Conservation (phyloP, 495 filamentous ascomycete genomes). For the Aspergillus cristatus region DNA sequence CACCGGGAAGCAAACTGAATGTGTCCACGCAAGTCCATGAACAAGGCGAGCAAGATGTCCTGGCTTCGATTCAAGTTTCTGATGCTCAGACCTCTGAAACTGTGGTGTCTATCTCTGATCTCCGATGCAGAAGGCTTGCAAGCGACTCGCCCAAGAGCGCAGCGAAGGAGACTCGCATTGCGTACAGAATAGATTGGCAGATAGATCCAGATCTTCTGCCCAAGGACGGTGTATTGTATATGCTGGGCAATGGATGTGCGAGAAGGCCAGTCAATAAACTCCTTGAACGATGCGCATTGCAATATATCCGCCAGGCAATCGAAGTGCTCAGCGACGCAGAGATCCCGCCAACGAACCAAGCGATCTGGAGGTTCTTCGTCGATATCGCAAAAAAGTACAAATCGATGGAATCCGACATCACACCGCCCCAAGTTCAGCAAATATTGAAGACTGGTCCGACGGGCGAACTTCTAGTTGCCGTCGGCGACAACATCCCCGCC, state of each 20-base stretch:
- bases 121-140: slow-evolving; percentile 11
- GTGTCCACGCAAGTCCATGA: slow-evolving; percentile 8
- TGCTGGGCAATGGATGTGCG: no score
- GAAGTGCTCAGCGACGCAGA: background rate
- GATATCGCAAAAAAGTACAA: background rate
- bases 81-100: background rate
- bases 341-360: background rate
- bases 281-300: background rate
- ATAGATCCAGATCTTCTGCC: slow-evolving; percentile 10
- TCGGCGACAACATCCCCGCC: slow-evolving; percentile 4
- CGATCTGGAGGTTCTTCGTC: background rate
- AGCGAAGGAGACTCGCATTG: slow-evolving; percentile 3
- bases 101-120: slow-evolving; percentile 9
- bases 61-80: slow-evolving; percentile 8
- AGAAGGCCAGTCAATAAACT: no score
- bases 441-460: background rate
- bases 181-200: slow-evolving; percentile 16
- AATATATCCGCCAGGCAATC: background rate
- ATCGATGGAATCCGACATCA: background rate
- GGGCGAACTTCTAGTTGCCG: background rate
- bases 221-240: background rate
- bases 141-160: background rate
- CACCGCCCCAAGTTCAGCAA: background rate
- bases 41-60: background rate
- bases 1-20: slow-evolving; percentile 9